Evolutionary conservation across 176 grass and related monocot genomes (phyloP), one percentile per base, ranked within the genome.

Genomic region (Eleusine indica): DNA sequence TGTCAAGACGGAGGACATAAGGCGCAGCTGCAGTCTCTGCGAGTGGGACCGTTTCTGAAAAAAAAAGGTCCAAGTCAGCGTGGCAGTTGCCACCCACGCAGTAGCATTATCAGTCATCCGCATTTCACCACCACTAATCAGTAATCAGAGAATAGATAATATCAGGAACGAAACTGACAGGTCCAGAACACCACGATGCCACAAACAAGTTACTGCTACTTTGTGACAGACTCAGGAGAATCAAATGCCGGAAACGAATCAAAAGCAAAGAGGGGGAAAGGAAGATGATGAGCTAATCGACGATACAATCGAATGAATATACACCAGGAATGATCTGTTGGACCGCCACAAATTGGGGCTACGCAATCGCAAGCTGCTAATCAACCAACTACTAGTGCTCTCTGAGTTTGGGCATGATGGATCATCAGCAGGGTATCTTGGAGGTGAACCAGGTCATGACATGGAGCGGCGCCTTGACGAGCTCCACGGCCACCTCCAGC

Each of bases 391-490:
- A 61, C 58, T 58, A 9, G 5, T 53, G 32, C 32, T 35, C 32
- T 35, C 32, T 18, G 53, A 7, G 5, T 21, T 7, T 1, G 17
- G 21, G 53, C 18, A 21, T 18, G 25, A 29, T 0, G 14, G 17
- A 60, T 41, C 76, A 60, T 41, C 76, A 94, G 35, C 92, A 91
- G 37, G 92, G 92, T 76, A 94, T 91, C 89, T 91, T 83, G 62
- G 89, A 85, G 84, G 92, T 91, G 86, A 91, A 94, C 89, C 92
- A 94, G 13, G 87, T 86, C 84, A 94, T 94, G 84, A 91, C 92
- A 35, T 94, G 92, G 62, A 94, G 92, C 73, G 86, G 92, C 67
- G 89, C 83, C 79, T 91, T 94, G 61, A 94, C 72, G 80, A 94
- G 92, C 86, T 94, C 89, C 60, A 89, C 85, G 30, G 92, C 84